Conservation (phyloP, 306 rosid species). For the Cicer yamashitae region DNA sequence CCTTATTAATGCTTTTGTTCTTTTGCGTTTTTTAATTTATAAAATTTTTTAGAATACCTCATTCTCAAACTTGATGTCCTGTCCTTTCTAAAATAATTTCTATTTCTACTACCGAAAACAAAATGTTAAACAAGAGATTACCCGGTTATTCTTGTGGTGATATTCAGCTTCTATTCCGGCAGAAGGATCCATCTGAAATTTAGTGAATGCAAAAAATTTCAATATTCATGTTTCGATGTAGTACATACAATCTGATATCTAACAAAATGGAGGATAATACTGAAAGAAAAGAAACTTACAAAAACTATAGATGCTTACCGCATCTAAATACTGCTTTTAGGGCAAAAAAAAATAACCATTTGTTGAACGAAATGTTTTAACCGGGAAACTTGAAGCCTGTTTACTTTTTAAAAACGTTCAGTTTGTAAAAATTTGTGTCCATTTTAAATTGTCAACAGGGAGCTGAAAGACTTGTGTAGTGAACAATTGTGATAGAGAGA, state of each 20-base stretch:
- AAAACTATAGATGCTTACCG: background rate
- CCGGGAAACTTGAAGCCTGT: too few species aligned
- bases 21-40: background rate
- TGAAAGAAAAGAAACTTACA: background rate
- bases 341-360: background rate
- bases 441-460: too few species aligned
- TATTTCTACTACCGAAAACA: background rate
- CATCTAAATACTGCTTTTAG: background rate
- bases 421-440: too few species aligned
- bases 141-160: constrained; percentile 86
- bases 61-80: background rate
- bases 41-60: background rate
- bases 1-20: too few species aligned
- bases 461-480: too few species aligned
- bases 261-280: background rate
- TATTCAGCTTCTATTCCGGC: constrained; percentile 96
- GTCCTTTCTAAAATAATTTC: constrained; percentile 25
- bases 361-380: background rate
- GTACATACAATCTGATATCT: background rate
- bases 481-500: too few species aligned
- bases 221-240: background rate
- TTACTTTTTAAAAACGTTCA: too few species aligned
- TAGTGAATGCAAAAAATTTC: constrained; percentile 40
- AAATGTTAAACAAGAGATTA: constrained; percentile 44
- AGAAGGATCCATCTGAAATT: constrained; percentile 80